Percentiles rank a stretch among this genome's conserved stretches.
Evolutionary conservation across 441 rosid species (phyloP).

Genomic region (Bocquillonia castaneifolia): DNA sequence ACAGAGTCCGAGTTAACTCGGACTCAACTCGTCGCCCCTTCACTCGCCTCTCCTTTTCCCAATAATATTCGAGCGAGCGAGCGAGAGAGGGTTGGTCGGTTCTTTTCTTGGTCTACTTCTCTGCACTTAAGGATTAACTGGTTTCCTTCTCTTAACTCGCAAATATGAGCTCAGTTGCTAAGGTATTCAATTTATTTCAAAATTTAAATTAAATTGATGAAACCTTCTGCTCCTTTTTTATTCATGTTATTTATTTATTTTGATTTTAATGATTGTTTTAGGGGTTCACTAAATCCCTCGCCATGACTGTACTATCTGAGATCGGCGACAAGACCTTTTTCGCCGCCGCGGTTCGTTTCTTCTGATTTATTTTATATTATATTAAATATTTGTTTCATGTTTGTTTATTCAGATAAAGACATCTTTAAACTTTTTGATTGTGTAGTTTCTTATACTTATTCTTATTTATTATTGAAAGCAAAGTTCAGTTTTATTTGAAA

Average conservation of each 20-base stretch:
- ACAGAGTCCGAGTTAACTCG: no score
- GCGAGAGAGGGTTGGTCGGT: no score
- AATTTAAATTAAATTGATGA: not conserved
- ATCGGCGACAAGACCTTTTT: constrained; percentile 94
- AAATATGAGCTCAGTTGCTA: constrained; percentile 54
- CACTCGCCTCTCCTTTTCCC: no score
- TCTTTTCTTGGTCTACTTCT: no score
- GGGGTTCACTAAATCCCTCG: constrained; percentile 90
- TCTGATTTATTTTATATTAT: not conserved
- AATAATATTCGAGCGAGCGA: no score
- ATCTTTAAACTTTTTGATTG: not conserved
- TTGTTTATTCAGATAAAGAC: not conserved
- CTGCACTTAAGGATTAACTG: no score
- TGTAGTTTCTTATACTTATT: no score
- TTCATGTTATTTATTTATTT: no score
- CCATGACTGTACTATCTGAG: constrained; percentile 87
- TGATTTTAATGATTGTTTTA: constrained; percentile 16
- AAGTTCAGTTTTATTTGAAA: no score
- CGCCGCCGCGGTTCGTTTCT: constrained; percentile 72
- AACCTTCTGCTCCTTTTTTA: not conserved
- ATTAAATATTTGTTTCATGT: not conserved
- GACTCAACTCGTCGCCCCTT: no score
- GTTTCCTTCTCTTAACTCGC: constrained; percentile 1
- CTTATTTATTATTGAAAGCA: no score
- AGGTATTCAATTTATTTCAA: constrained; percentile 33